Percentiles rank a stretch among this genome's conserved stretches.
Conservation (phyloP, 2,329 filamentous ascomycete genomes). For the Pyricularia sp. region DNA sequence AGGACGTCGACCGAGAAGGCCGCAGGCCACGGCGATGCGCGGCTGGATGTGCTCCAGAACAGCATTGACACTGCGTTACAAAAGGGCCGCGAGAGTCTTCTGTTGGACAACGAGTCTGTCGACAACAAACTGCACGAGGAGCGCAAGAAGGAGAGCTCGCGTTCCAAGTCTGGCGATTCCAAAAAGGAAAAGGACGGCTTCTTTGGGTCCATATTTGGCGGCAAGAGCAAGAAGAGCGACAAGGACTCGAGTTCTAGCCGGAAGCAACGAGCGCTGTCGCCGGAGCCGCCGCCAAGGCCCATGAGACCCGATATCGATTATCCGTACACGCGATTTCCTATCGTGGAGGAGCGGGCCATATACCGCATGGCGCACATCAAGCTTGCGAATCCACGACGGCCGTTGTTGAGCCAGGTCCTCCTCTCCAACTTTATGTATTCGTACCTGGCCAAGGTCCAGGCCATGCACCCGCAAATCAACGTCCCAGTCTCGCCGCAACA, state of each 20-base stretch:
- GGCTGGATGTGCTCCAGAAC: conserved; percentile 77
- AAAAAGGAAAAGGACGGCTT: conserved; percentile 92
- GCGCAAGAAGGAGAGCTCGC: conserved; percentile 67
- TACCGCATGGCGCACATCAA: conserved; percentile 99
- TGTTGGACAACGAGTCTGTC: conserved; percentile 65
- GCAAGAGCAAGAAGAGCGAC: conserved; percentile 78
- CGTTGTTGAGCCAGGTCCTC: conserved; percentile 87
- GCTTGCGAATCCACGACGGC: conserved; percentile 88
- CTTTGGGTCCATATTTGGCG: conserved; percentile 90
- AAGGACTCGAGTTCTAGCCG: conserved; percentile 69
- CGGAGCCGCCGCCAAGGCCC: conserved; percentile 63
- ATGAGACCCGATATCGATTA: conserved; percentile 87
- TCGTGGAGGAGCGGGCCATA: conserved; percentile 91
- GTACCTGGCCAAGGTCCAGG: conserved; percentile 95
- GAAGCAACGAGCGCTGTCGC: conserved; percentile 66
- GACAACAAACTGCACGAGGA: conserved; percentile 70
- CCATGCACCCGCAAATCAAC: conserved; percentile 95
- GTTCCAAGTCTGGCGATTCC: conserved; percentile 53
- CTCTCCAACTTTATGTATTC: conserved; percentile 99
- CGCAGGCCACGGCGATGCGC: conserved; percentile 60
- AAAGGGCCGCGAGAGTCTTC: conserved; percentile 70
- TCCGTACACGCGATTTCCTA: conserved; percentile 90
- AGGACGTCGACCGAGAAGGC: conserved; percentile 45
- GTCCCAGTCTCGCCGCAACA: conserved; percentile 68
- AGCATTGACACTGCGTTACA: conserved; percentile 64